Percentiles rank a stretch among this genome's conserved stretches.
Conservation (phyloP, 2,329 filamentous ascomycete genomes). For the Hymenoscyphus linearis region DNA sequence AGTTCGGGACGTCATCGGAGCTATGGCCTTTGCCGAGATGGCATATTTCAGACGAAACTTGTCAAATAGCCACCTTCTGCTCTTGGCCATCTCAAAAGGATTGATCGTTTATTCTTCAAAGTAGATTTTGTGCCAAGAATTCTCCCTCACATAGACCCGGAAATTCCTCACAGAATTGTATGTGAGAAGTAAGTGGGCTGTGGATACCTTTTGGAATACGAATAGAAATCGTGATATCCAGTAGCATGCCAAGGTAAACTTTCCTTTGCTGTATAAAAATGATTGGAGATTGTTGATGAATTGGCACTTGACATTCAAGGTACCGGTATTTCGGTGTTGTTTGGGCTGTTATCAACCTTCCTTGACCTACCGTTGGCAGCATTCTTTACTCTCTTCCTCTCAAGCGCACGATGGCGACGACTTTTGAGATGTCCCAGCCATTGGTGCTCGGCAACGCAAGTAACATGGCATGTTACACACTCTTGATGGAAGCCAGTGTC, state of each 20-base stretch:
- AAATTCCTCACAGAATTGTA: background rate
- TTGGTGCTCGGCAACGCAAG: conserved; percentile 49
- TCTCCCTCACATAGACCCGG: background rate
- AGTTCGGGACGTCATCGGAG: background rate
- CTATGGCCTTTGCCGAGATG: background rate
- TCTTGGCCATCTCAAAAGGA: background rate
- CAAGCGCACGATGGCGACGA: conserved; percentile 34
- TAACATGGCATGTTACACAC: conserved; percentile 70
- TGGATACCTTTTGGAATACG: background rate
- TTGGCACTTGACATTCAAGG: conserved; percentile 2
- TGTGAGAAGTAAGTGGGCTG: background rate
- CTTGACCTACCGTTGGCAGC: conserved; percentile 15
- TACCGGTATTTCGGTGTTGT: conserved; percentile 2
- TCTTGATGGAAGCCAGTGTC: conserved; percentile 46
- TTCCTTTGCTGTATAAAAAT: background rate
- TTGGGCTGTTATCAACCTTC: conserved; percentile 5
- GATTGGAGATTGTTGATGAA: background rate
- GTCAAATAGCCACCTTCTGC: background rate
- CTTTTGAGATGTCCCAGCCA: conserved; percentile 44
- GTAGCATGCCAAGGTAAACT: background rate
- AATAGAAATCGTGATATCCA: background rate
- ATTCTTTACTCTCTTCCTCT: conserved; percentile 26
- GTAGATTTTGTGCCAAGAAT: background rate
- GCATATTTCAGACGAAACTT: background rate
- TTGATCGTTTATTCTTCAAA: background rate